Percentiles rank a stretch among this genome's conserved stretches.
These are phyloP conservation scores for Talinum fruticosum DNA, from an alignment of 148 eudicot genomes.

Conservation along the genomic window DNA sequence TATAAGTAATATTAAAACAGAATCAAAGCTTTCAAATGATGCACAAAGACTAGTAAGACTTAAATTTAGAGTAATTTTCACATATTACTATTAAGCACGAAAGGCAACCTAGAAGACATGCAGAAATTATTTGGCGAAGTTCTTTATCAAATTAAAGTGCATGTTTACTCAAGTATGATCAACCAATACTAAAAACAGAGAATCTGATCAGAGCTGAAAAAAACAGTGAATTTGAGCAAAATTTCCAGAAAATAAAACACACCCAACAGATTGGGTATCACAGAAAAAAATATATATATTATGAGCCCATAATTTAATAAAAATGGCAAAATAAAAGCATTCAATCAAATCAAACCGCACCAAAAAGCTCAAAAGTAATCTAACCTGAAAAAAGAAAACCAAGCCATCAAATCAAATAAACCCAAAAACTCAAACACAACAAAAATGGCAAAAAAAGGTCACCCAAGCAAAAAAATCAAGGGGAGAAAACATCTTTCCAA, in stretches of 20 bases:
- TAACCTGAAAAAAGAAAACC: neutral
- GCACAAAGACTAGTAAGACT: neutral
- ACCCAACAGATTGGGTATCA: conserved; percentile 1
- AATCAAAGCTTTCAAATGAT: neutral
- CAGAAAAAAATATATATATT: neutral
- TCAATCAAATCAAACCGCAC: conserved; percentile 10
- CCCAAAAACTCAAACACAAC: neutral
- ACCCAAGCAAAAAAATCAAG: neutral
- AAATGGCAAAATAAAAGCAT: neutral
- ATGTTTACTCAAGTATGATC: neutral
- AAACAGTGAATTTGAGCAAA: neutral
- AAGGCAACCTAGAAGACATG: neutral
- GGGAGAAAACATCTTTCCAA: neutral
- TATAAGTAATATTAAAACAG: neutral
- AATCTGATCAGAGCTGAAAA: neutral
- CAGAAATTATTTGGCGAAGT: neutral
- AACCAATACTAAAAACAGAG: neutral
- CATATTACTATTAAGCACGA: neutral
- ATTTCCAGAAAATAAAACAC: neutral
- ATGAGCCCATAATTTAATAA: neutral
- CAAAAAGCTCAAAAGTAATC: neutral
- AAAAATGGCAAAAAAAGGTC: neutral
- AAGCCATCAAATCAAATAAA: neutral
- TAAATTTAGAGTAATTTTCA: neutral
- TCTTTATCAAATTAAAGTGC: neutral